Percentiles rank a stretch among this genome's conserved stretches.
Evolutionary conservation across 148 eudicot species (phyloP).

Genomic region (Mesembryanthemum crystallinum): DNA sequence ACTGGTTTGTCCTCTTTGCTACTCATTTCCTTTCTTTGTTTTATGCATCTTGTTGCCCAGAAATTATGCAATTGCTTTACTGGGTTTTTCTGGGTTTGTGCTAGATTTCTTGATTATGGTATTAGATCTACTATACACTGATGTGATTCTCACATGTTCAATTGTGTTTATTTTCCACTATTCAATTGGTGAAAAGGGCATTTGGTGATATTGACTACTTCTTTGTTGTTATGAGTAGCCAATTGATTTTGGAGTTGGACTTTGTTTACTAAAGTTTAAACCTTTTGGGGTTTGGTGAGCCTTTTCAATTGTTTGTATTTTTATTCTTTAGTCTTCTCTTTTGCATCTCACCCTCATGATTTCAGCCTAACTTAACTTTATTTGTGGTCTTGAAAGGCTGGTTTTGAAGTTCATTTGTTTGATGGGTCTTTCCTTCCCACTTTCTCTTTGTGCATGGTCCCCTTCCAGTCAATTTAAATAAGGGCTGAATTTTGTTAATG

Average conservation of each 20-base stretch:
- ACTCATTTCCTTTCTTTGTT: not conserved
- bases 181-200: conserved; percentile 7
- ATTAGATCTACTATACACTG: not conserved
- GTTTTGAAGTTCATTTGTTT: conserved; percentile 2
- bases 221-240: not conserved
- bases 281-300: conserved; percentile 8
- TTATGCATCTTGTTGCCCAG: conserved; percentile 1
- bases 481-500: not conserved
- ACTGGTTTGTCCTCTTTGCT: not conserved
- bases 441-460: not conserved
- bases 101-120: not conserved
- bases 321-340: not conserved
- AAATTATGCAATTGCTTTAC: not conserved
- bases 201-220: not conserved
- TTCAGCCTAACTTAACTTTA: conserved; percentile 7
- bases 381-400: not conserved
- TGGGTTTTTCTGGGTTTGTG: conserved; percentile 7
- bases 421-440: not conserved
- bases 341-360: not conserved
- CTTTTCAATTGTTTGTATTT: not conserved
- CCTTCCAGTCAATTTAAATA: not conserved
- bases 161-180: not conserved
- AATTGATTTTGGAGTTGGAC: conserved; percentile 11
- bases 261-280: not conserved
- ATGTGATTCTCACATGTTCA: not conserved